Base-by-base conservation (phyloP, 2,329 filamentous ascomycete genomes). In the Sclerotinia nivalis region DNA sequence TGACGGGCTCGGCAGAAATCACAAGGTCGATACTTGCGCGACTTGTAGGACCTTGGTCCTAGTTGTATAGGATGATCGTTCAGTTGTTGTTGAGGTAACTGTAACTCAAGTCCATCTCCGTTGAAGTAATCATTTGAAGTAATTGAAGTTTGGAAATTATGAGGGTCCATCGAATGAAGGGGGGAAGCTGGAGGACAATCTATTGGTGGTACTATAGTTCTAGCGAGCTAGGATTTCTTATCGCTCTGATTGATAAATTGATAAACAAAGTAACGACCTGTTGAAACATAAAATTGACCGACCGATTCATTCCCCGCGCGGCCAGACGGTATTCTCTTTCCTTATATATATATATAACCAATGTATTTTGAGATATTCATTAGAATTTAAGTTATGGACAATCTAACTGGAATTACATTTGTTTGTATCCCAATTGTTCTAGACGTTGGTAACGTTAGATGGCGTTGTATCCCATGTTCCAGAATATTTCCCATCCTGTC, bases 21-120 rank as follows among this genome's bases (percentile, higher is more conserved):
- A 74, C 82, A 84, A 6, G 82, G 82, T 52, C 82, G 76, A 66
- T 77, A 77, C 59, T 78, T 78, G 37, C 77, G 69, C 37, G 74
- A 75, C 62, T 77, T 77, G 71, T 78, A 78, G n/a, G 56, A 71
- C 40, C 77, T 73, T n/a, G 77, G 77, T 18, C 76, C 76, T n/a
- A 74, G 72, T 67, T 76, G 75, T 25, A 74, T 66, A 37, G 72
- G 68, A n/a, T 70, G 67, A 1, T 73, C 70, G 1, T 74, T 71
- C 59, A 76, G 47, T 52, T 75, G 75, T 52, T 75, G 75, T 65
- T 76, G 70, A 49, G 45, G 45, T 50, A 37, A 18, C 8, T 31
- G 25, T 10, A 62, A 60, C 8, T 60, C 31, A 34, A 60, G 28
- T 31, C 43, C 52, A 22, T 20, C 31, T 37, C 55, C 43, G 13